Base-by-base conservation (phyloP, 768 basidiomycete species). In the Coprinellus micaceus region DNA sequence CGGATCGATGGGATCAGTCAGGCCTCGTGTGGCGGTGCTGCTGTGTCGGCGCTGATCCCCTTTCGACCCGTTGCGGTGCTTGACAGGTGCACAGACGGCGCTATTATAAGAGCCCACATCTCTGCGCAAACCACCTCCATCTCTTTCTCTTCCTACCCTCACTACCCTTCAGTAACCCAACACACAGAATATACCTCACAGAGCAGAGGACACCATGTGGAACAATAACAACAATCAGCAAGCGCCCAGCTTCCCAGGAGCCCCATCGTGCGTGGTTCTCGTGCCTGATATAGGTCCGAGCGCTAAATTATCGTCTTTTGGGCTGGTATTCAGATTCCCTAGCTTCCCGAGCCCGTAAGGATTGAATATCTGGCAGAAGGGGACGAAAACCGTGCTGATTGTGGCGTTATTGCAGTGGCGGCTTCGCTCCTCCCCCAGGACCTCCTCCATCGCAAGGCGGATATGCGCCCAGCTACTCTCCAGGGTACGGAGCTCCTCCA, bases 381-480 rank as follows among this genome's bases (percentile, higher is more conserved):
- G 15, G 51, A 4, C 10, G 37, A 12, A 12, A 13, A n/a, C n/a
- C n/a, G n/a, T n/a, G n/a, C n/a, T n/a, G n/a, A n/a, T n/a, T n/a
- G n/a, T n/a, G n/a, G n/a, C n/a, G n/a, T n/a, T n/a, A n/a, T 13
- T 24, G 28, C n/a, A 58, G 61, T 21, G 61, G 53, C 37, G 56
- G 56, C 28, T 41, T 61, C 51, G 49, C 61, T 45, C 24, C 54
- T 52, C 59, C 64, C 28, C 29, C 56, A 30, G 63, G 65, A 25
- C 60, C 64, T 28, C 55, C 60, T 4, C 61, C 64, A 43, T 60
- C 66, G 36, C 43, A 66, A 24, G 76, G 74, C 13, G 67, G 73
- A n/a, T 80, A 80, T 58, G 64, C 72, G 13, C 74, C 77, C 25
- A 67, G 73, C 25, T 73, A 72, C 51, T 62, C 57, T 11, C 66